Evolutionary conservation across 108 stramenopile species (phyloP), one percentile per base, ranked within the genome.

Genomic region (Nitzschia inconspicua): DNA sequence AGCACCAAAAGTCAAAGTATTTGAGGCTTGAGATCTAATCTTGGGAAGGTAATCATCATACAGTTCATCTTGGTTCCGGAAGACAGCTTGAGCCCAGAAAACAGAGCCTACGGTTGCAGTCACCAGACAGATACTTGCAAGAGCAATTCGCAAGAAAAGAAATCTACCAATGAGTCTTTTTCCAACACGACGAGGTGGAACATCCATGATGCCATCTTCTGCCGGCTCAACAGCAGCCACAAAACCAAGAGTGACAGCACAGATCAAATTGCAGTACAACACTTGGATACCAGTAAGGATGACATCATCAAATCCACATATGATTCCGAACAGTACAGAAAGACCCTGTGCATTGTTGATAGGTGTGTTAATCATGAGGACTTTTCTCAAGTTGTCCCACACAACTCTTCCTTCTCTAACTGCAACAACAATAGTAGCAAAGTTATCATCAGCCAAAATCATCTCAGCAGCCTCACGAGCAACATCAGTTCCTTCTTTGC

Each of bases 401-500:
- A 91, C 89, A 29, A 85, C 84, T 63, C 89, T 84, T 43, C 89
- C 89, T 71, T 91, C 84, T 37, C 78, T 47, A 29, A 83, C 78
- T 48, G 82, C 82, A 50, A 52, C 34, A 30, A 91, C 79, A 69
- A 99, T 97, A 14, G 97, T 94, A 31, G 95, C 95, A 68, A 97
- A 99, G 89, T 99, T 95, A 72, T 99, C 97, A 65, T 97, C 95
- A 16, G 97, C 84, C 44, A 99, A 69, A 68, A 99, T 95, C 95
- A 98, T 96, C 46, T 97, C 91, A 22, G 95, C 88, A 26, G 97
- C 97, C 64, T 97, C 89, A 76, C 94, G 92, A 44, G 98, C 86
- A 11, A 98, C 98, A 60, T 95, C 95, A 54, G 95, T 93, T 60
- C 98, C 98, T 77, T 87, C 91, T 66, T 91, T 95, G 42, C 97